These are phyloP conservation scores for Penicillium chermesinum DNA, from an alignment of 495 filamentous ascomycete species.

Conservation along the genomic window DNA sequence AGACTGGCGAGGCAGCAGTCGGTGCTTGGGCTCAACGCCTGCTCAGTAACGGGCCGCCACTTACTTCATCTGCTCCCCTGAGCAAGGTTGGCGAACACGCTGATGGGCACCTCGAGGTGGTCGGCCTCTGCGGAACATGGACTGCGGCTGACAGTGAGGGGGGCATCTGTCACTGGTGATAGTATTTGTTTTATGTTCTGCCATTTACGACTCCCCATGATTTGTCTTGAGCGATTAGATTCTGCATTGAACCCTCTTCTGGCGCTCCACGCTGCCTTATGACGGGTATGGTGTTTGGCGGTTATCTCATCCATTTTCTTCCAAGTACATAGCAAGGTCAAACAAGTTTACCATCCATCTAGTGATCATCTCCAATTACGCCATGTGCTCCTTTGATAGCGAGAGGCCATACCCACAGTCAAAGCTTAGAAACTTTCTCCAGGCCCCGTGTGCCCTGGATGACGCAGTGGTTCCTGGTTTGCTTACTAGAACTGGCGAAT, in stretches of 20 bases:
- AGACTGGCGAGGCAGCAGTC: conserved; percentile 89
- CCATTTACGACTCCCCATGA: background rate
- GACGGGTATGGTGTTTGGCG: background rate
- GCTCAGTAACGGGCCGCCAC: conserved; percentile 53
- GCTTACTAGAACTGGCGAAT: too few relatives aligned
- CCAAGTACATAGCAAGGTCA: too few relatives aligned
- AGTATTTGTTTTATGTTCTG: background rate
- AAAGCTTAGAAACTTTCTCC: too few relatives aligned
- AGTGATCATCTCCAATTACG: too few relatives aligned
- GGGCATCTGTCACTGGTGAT: conserved; percentile 63
- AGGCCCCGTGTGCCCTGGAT: too few relatives aligned
- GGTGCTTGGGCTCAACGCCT: conserved; percentile 75
- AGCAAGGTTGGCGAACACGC: conserved; percentile 65
- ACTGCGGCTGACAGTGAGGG: conserved; percentile 76
- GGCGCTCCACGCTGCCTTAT: background rate
- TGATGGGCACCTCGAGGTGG: conserved; percentile 59
- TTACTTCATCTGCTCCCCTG: conserved; percentile 38
- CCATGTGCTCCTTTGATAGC: too few relatives aligned
- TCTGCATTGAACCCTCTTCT: conserved; percentile 10
- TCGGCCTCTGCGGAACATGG: conserved; percentile 83
- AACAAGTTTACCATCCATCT: too few relatives aligned
- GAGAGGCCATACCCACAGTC: too few relatives aligned
- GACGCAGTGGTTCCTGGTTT: too few relatives aligned
- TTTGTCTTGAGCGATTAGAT: conserved; percentile 14
- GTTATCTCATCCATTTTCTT: background rate